Evolutionary conservation across 306 rosid species (phyloP).

Genomic region (Argentina anserina): DNA sequence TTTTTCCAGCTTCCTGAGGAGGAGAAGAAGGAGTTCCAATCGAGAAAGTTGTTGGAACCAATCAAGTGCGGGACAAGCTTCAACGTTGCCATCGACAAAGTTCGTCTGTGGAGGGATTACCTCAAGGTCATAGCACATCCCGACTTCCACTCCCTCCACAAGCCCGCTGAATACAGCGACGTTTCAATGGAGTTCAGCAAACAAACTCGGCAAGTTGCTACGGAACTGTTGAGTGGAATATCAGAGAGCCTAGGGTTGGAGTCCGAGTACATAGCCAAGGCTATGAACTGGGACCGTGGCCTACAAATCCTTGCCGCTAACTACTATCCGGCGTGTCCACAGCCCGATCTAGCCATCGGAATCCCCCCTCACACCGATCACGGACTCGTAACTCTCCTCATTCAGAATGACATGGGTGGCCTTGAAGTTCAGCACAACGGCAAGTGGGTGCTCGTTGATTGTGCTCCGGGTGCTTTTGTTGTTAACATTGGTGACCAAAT

Average conservation of each 20-base stretch:
- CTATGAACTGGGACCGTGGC: slow-evolving; percentile 8
- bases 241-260: slow-evolving; percentile 13
- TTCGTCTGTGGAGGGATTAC: slow-evolving; percentile 16
- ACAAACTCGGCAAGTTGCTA: background rate
- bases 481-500: slow-evolving; percentile 12
- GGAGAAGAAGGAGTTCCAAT: slow-evolving; percentile 43
- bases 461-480: background rate
- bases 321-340: slow-evolving; percentile 17
- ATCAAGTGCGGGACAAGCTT: slow-evolving; percentile 11
- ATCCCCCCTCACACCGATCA: slow-evolving; percentile 14
- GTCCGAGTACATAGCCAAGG: slow-evolving; percentile 6
- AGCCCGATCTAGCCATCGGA: slow-evolving; percentile 13
- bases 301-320: slow-evolving; percentile 7
- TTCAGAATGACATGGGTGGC: slow-evolving; percentile 2
- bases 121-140: slow-evolving; percentile 15
- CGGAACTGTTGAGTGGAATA: background rate
- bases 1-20: slow-evolving; percentile 38
- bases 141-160: background rate
- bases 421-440: slow-evolving; percentile 8
- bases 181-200: slow-evolving; percentile 8
- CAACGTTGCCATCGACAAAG: slow-evolving; percentile 2
- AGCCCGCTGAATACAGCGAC: slow-evolving; percentile 6
- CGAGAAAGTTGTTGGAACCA: slow-evolving; percentile 6
- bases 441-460: slow-evolving; percentile 4
- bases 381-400: slow-evolving; percentile 3